Percentiles rank a stretch among this genome's conserved stretches.
Evolutionary conservation across 2,329 filamentous ascomycete genomes (phyloP).

Genomic region (Huntiella savannae): DNA sequence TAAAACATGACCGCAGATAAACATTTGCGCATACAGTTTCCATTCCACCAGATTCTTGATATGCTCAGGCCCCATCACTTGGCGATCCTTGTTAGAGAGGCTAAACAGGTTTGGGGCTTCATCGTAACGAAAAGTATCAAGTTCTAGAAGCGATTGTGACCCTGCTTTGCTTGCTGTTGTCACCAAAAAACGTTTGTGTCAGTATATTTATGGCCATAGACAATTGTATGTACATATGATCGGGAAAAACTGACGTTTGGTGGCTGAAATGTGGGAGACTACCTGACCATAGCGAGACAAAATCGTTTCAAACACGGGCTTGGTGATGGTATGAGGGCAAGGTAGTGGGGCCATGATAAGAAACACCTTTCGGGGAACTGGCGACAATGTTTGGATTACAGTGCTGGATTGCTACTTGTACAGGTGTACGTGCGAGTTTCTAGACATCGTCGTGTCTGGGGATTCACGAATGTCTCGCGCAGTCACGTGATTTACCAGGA

Average conservation of each 20-base stretch:
- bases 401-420: no score
- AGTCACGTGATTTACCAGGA: no score
- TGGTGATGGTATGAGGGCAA: conserved; percentile 3
- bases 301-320: conserved; percentile 1
- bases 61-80: conserved; percentile 34
- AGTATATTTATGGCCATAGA: neutral
- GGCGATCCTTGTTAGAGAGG: conserved; percentile 15
- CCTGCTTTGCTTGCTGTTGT: conserved; percentile 24
- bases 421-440: no score
- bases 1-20: neutral
- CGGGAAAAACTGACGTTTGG: conserved; percentile 4
- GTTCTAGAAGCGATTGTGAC: conserved; percentile 31
- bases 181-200: neutral
- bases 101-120: conserved; percentile 30
- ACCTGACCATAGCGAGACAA: conserved; percentile 6
- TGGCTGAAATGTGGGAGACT: conserved; percentile 3
- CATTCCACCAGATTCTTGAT: conserved; percentile 45
- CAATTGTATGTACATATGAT: neutral
- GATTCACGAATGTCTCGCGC: no score
- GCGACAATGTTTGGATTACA: neutral
- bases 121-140: conserved; percentile 42
- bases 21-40: conserved; percentile 43
- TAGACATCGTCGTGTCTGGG: no score
- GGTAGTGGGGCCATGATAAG: neutral
- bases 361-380: neutral